Base-by-base conservation (phyloP, 2,329 filamentous ascomycete genomes). In the Paraphoma sp. region DNA sequence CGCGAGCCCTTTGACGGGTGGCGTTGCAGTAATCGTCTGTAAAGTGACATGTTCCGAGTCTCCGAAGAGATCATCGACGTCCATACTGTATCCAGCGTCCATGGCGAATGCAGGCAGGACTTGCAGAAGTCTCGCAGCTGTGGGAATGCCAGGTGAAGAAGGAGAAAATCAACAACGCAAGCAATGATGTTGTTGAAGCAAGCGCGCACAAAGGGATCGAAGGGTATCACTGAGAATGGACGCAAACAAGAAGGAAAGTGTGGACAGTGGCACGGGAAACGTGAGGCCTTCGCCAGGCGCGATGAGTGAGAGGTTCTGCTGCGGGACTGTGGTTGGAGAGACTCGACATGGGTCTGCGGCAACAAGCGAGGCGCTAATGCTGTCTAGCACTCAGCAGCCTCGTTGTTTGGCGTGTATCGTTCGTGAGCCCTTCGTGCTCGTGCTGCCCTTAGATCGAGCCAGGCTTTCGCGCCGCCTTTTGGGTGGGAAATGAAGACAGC, bases 1-100 rank as follows among this genome's bases (percentile, higher is more conserved):
- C 33, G 87, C 84, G 17, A 96, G 83, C 53, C 89, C 86, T 74
- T 89, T 91, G 52, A 85, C 82, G 11, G 84, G 81, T 30, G 84
- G 81, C 4, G 82, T 78, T 18, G 82, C 76, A 6, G 81, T 66
- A 23, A 84, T 79, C 85, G 87, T 76, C 11, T 84, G 79, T 14
- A 90, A 82, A 59, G 85, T 73, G 64, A 86, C 84, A 72, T 86
- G 84, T 61, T 87, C 84, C 72, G 76, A 68, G 72, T 84, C 76
- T 63, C 78, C 75, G 71, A 81, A 79, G n/a, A 79, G 74, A 60
- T 81, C 78, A 28, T 81, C 80, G 77, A 73, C 71, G 47, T 75
- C 72, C 72, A 76, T 74, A 56, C 54, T 67, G 49, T 70, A 70
- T 40, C 53, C 58, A 51, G 82, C 79, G 51, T 86, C 85, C 75